phyloP scores from a whole-genome alignment of 306 rosid species.

The Malus asiatica region DNA sequence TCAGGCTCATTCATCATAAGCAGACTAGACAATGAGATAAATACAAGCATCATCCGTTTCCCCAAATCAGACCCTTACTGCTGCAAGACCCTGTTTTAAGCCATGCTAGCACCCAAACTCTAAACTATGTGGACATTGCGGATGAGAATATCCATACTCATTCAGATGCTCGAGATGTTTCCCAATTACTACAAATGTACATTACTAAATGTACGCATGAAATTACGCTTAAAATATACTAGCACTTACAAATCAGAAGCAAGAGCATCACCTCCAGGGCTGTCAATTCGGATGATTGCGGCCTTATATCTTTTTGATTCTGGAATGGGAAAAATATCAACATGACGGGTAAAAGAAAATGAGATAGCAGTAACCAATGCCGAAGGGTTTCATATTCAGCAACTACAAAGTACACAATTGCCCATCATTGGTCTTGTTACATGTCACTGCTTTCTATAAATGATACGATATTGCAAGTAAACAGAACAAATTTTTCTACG shows the following conservation, averaged over 20 bases:
- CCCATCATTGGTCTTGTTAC: no score
- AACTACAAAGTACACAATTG: not conserved
- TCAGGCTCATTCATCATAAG: not conserved
- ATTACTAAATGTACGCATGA: not conserved
- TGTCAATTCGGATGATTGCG: slow-evolving; percentile 87
- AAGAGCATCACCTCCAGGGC: slow-evolving; percentile 99
- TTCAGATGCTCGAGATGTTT: not conserved
- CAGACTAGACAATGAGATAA: not conserved
- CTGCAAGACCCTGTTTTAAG: not conserved
- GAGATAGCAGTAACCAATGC: not conserved
- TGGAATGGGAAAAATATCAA: slow-evolving; percentile 26
- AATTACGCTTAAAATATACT: slow-evolving; percentile 19
- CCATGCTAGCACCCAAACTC: not conserved
- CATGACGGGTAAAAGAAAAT: slow-evolving; percentile 1
- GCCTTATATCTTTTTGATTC: slow-evolving; percentile 83
- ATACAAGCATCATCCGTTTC: not conserved
- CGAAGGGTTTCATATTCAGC: not conserved
- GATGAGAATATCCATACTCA: not conserved
- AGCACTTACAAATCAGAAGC: slow-evolving; percentile 96
- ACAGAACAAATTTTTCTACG: no score
- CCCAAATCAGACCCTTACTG: not conserved
- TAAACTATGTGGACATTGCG: not conserved
- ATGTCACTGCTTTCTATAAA: no score
- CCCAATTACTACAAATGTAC: not conserved
- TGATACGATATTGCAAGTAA: no score